Evolutionary conservation across 1,139 yeast species (phyloP).

Genomic region (Candida frijolesensis): DNA sequence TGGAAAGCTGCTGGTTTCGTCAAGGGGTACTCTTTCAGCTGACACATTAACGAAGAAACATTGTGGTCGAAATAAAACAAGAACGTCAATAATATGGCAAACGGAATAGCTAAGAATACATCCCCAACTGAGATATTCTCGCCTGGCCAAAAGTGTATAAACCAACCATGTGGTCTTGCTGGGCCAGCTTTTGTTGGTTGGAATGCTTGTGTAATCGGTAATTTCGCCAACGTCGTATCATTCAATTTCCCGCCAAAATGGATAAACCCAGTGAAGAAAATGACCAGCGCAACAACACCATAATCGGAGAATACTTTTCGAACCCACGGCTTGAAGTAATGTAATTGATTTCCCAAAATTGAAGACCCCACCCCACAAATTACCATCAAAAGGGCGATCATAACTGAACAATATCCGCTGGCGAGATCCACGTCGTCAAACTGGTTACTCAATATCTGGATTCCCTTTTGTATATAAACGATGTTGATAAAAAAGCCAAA

Average conservation of each 20-base stretch:
- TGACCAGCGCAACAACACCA: slow-evolving; percentile 78
- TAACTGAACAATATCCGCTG: slow-evolving; percentile 75
- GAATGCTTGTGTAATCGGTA: slow-evolving; percentile 76
- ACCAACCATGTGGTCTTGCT: slow-evolving; percentile 62
- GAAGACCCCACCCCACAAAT: slow-evolving; percentile 71
- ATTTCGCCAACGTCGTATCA: slow-evolving; percentile 50
- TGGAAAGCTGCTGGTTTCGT: slow-evolving; percentile 89
- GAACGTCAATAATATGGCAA: slow-evolving; percentile 81
- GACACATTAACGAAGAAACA: slow-evolving; percentile 91
- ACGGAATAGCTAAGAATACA: slow-evolving; percentile 87
- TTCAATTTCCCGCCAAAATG: slow-evolving; percentile 82
- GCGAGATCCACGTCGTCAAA: slow-evolving; percentile 50
- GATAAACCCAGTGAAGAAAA: slow-evolving; percentile 88
- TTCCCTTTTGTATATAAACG: slow-evolving; percentile 90
- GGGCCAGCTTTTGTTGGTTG: slow-evolving; percentile 59
- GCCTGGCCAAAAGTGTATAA: slow-evolving; percentile 72
- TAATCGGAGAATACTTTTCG: slow-evolving; percentile 82
- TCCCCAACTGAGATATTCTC: slow-evolving; percentile 65
- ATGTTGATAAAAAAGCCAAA: slow-evolving; percentile 91
- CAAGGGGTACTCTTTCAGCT: slow-evolving; percentile 76
- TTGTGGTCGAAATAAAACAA: slow-evolving; percentile 94
- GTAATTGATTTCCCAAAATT: slow-evolving; percentile 60
- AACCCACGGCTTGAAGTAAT: slow-evolving; percentile 56
- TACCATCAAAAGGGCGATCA: slow-evolving; percentile 72
- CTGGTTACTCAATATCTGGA: slow-evolving; percentile 76